Percentiles rank a stretch among this genome's conserved stretches.
Conservation (phyloP, 2,329 filamentous ascomycete species). For the Mycocentrospora acerina region DNA sequence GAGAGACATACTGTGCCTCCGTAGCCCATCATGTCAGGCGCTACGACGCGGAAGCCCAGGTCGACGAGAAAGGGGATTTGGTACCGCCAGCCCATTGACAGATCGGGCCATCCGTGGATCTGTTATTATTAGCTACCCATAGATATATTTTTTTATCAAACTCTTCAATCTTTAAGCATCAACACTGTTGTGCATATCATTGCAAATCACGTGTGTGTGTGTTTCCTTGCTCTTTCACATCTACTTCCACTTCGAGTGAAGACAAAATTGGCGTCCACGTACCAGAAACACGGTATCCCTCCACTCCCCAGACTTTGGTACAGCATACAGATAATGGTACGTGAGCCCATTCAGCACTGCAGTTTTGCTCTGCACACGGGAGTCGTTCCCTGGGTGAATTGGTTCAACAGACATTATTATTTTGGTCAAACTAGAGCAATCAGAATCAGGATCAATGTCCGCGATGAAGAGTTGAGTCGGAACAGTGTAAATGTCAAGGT, state of each 20-base stretch:
- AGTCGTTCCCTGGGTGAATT: constrained; percentile 63
- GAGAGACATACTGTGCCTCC: constrained; percentile 63
- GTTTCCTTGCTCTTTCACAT: background rate
- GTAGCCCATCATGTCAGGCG: constrained; percentile 85
- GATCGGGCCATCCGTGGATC: constrained; percentile 81
- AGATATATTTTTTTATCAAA: too few relatives aligned
- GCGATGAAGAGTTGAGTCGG: too few relatives aligned
- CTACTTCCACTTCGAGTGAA: background rate
- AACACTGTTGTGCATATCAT: too few relatives aligned
- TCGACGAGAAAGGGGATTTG: constrained; percentile 77
- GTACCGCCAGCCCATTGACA: constrained; percentile 83
- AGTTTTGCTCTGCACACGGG: constrained; percentile 65
- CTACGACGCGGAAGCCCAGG: constrained; percentile 75
- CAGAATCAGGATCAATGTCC: too few relatives aligned
- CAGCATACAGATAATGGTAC: constrained; percentile 64
- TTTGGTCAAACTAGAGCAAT: too few relatives aligned
- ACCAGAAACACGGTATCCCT: constrained; percentile 59
- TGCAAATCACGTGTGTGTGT: too few relatives aligned
- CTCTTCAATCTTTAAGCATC: too few relatives aligned
- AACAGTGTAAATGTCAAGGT: too few relatives aligned
- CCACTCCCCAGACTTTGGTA: constrained; percentile 47
- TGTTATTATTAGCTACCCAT: constrained; percentile 22
- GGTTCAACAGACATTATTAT: constrained; percentile 52
- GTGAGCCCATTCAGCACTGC: constrained; percentile 66
- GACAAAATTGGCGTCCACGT: constrained; percentile 12